Evolutionary conservation across 257 asterid genomes (phyloP).

Genomic region (Salvia hispanica): DNA sequence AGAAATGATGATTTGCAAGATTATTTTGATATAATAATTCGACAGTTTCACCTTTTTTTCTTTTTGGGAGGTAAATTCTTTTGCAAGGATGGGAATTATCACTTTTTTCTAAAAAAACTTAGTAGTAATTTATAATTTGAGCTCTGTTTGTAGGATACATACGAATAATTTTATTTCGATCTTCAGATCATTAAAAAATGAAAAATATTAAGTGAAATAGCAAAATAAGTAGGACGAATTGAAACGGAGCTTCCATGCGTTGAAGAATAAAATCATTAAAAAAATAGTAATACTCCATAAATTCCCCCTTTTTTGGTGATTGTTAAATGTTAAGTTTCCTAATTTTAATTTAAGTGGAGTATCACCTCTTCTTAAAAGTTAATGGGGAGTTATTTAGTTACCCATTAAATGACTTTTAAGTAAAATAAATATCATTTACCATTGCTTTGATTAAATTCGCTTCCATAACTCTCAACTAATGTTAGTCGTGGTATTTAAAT

Average conservation of each 20-base stretch:
- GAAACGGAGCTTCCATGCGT: too few species aligned
- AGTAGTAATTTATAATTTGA: background rate
- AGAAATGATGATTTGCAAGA: slow-evolving; percentile 26
- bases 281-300: too few species aligned
- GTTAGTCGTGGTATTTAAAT: background rate
- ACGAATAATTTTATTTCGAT: too few species aligned
- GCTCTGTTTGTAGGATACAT: too few species aligned
- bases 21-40: slow-evolving; percentile 20
- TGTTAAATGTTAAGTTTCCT: background rate
- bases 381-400: background rate
- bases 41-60: slow-evolving; percentile 2
- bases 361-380: background rate
- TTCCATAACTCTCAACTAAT: slow-evolving; percentile 6
- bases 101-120: too few species aligned
- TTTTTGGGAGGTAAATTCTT: background rate
- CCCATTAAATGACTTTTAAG: background rate
- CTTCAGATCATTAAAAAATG: too few species aligned
- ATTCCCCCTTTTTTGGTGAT: too few species aligned
- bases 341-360: background rate
- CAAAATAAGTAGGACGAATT: too few species aligned
- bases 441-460: background rate
- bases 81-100: too few species aligned
- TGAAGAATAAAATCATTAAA: too few species aligned
- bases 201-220: too few species aligned
- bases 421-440: slow-evolving; percentile 21